These are phyloP conservation scores for Zygotorulaspora danielsina DNA, from an alignment of 805 yeast genomes.

Conservation along the genomic window DNA sequence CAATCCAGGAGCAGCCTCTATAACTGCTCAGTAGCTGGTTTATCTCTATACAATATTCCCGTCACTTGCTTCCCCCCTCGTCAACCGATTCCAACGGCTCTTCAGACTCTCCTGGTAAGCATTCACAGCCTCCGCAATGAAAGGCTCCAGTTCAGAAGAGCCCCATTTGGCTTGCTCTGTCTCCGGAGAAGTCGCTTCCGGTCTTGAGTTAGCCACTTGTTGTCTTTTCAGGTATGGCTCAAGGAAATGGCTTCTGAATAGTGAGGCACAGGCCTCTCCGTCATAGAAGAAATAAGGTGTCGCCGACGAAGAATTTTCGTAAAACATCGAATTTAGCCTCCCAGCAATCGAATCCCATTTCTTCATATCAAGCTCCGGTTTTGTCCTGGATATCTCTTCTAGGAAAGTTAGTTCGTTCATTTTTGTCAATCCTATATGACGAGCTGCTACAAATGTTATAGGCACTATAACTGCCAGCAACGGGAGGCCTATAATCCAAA, in stretches of 20 bases:
- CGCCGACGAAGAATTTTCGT: slow-evolving; percentile 3
- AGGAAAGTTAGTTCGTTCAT: slow-evolving; percentile 6
- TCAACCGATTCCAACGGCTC: slow-evolving; percentile 1
- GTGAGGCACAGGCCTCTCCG: slow-evolving; percentile 8
- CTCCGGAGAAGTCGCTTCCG: neutral
- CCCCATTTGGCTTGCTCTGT: neutral
- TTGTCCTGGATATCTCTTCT: slow-evolving; percentile 4
- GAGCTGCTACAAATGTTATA: neutral
- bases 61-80: neutral
- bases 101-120: slow-evolving; percentile 4
- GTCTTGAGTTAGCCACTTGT: neutral
- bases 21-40: no score
- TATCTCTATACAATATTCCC: neutral
- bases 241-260: slow-evolving; percentile 5
- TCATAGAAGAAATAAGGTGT: slow-evolving; percentile 15
- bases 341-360: slow-evolving; percentile 13
- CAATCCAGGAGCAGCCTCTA: no score
- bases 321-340: slow-evolving; percentile 6
- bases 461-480: neutral
- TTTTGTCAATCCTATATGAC: neutral
- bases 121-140: slow-evolving; percentile 3
- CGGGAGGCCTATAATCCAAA: neutral
- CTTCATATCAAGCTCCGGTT: slow-evolving; percentile 7
- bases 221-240: slow-evolving; percentile 4
- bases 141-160: slow-evolving; percentile 2